Evolutionary conservation across 352 stramenopile species (phyloP).

Genomic region (Pythium brachiatum): DNA sequence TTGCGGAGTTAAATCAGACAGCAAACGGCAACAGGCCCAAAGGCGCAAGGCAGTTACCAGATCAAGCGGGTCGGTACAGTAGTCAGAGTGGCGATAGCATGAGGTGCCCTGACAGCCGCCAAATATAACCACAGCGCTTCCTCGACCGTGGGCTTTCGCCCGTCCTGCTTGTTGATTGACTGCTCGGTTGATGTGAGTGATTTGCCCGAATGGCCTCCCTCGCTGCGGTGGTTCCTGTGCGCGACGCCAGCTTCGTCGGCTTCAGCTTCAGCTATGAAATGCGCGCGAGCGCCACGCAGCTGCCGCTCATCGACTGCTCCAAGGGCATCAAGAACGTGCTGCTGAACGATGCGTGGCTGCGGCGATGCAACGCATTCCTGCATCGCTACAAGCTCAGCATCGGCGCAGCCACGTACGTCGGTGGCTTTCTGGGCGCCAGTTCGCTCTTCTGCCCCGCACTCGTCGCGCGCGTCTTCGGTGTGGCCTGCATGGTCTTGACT

Average conservation of each 20-base stretch:
- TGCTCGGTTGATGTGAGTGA: too few relatives aligned
- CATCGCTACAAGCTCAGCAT: slow-evolving; percentile 10
- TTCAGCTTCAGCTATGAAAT: slow-evolving; percentile 8
- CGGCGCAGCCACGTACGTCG: neutral
- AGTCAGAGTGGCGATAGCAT: too few relatives aligned
- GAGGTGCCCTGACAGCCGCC: too few relatives aligned
- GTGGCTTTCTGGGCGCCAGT: neutral
- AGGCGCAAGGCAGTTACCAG: too few relatives aligned
- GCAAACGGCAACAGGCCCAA: neutral
- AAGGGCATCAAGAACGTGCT: slow-evolving; percentile 20
- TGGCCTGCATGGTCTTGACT: neutral
- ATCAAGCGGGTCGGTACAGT: too few relatives aligned
- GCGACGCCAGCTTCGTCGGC: neutral
- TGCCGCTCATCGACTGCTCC: slow-evolving; percentile 13
- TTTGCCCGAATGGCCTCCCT: neutral
- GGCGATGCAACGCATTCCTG: slow-evolving; percentile 2
- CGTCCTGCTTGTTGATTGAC: too few relatives aligned
- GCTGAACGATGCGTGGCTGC: slow-evolving; percentile 1
- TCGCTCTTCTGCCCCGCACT: slow-evolving; percentile 1
- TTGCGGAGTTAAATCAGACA: neutral
- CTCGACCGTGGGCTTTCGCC: too few relatives aligned
- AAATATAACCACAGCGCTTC: too few relatives aligned
- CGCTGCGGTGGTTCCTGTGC: neutral
- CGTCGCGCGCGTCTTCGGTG: neutral
- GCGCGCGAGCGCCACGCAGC: slow-evolving; percentile 1